phyloP scores from a whole-genome alignment of 164 flowering plant species.

The Magnolia sinica region DNA sequence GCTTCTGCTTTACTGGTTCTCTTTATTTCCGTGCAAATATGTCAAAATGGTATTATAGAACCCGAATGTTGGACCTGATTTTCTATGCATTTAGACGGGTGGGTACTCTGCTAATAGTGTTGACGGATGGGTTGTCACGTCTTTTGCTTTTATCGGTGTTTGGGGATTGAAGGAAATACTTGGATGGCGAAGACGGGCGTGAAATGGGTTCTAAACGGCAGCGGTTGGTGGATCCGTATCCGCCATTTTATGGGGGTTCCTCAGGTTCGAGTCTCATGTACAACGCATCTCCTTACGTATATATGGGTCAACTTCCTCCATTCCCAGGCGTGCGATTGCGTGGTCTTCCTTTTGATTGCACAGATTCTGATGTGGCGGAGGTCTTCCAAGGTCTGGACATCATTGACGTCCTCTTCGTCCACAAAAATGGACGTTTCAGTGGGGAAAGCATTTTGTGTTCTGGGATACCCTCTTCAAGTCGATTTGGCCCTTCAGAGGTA shows the following conservation, averaged over 20 bases:
- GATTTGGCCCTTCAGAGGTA: constrained; percentile 85
- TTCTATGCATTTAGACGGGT: constrained; percentile 6
- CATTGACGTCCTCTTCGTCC: constrained; percentile 76
- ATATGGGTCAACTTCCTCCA: constrained; percentile 57
- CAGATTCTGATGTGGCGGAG: constrained; percentile 68
- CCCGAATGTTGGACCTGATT: background rate
- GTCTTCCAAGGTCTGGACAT: constrained; percentile 79
- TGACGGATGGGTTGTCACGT: constrained; percentile 20
- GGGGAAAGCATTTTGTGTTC: constrained; percentile 87
- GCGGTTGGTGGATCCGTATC: constrained; percentile 54
- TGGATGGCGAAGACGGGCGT: constrained; percentile 58
- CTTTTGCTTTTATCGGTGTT: constrained; percentile 15
- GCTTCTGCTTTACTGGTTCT: background rate
- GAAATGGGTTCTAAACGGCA: constrained; percentile 79
- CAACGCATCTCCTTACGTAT: constrained; percentile 49
- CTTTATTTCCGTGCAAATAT: background rate
- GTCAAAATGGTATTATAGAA: background rate
- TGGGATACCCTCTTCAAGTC: constrained; percentile 83
- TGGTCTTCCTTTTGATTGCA: constrained; percentile 92
- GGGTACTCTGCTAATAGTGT: constrained; percentile 14
- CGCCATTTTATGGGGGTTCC: constrained; percentile 55
- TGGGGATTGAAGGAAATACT: constrained; percentile 43
- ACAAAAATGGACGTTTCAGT: constrained; percentile 63
- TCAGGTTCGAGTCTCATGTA: constrained; percentile 63
- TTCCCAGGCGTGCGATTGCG: constrained; percentile 87